These are phyloP conservation scores for Suillus occidentalis DNA, from an alignment of 768 basidiomycete genomes.

Conservation along the genomic window DNA sequence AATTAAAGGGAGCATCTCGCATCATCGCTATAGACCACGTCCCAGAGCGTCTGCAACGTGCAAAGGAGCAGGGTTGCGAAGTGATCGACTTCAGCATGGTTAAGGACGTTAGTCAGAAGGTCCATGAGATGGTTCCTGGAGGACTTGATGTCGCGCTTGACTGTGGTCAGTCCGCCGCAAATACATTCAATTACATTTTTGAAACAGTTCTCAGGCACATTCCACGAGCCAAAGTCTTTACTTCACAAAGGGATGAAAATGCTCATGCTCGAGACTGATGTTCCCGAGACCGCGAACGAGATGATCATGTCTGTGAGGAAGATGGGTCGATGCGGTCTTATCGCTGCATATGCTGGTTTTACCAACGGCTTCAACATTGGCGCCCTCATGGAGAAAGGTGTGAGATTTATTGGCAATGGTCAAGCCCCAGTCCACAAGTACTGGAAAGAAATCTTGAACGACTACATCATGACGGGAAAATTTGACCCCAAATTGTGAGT, in stretches of 20 bases:
- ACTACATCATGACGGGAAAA: constrained; percentile 62
- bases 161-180: constrained; percentile 35
- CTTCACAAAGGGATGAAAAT: constrained; percentile 68
- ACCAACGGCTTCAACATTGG: constrained; percentile 72
- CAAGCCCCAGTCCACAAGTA: constrained; percentile 76
- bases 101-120: constrained; percentile 46
- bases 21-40: constrained; percentile 73
- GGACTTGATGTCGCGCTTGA: constrained; percentile 68
- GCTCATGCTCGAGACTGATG: constrained; percentile 75
- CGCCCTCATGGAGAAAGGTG: constrained; percentile 76
- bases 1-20: constrained; percentile 66
- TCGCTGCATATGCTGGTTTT: constrained; percentile 67
- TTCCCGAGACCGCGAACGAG: constrained; percentile 60
- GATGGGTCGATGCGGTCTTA: constrained; percentile 60
- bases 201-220: constrained; percentile 41
- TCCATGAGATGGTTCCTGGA: constrained; percentile 60
- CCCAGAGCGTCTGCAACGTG: constrained; percentile 47
- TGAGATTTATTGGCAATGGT: constrained; percentile 69
- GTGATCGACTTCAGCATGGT: constrained; percentile 55
- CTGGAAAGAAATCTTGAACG: constrained; percentile 69
- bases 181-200: constrained; percentile 1
- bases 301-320: constrained; percentile 51
- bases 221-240: constrained; percentile 69
- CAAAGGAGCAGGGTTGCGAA: constrained; percentile 51
- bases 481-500: constrained; percentile 64